phyloP scores from a whole-genome alignment of 1,139 yeast genomes.

The Hyphopichia pseudoburtonii region DNA sequence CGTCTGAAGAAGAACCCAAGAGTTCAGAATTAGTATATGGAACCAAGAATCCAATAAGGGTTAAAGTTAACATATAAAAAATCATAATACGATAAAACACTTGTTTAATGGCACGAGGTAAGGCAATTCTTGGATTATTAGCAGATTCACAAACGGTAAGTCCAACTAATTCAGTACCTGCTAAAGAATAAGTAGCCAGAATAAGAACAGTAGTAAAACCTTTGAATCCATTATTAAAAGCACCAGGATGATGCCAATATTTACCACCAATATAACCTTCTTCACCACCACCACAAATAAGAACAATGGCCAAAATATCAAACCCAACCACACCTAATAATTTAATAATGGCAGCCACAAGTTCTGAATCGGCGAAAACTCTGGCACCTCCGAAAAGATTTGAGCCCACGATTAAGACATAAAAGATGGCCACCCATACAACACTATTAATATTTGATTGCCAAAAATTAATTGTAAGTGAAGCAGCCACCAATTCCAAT shows the following conservation, averaged over 20 bases:
- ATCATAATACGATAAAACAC: slow-evolving; percentile 44
- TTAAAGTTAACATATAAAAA: slow-evolving; percentile 42
- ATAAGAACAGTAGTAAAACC: slow-evolving; percentile 47
- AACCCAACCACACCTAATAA: slow-evolving; percentile 65
- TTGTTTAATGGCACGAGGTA: slow-evolving; percentile 45
- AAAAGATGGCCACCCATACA: slow-evolving; percentile 68
- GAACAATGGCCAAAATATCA: slow-evolving; percentile 66
- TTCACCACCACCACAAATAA: slow-evolving; percentile 65
- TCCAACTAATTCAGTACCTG: slow-evolving; percentile 47
- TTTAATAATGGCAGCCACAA: slow-evolving; percentile 58
- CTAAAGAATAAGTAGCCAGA: slow-evolving; percentile 45
- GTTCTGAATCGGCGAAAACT: slow-evolving; percentile 71
- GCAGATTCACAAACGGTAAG: slow-evolving; percentile 38
- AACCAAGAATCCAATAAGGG: slow-evolving; percentile 42
- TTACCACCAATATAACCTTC: slow-evolving; percentile 56
- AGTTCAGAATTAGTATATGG: slow-evolving; percentile 30
- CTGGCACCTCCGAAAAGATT: slow-evolving; percentile 57
- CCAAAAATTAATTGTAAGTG: slow-evolving; percentile 70
- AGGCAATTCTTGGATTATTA: slow-evolving; percentile 37
- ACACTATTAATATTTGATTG: slow-evolving; percentile 54
- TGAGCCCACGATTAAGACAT: slow-evolving; percentile 52
- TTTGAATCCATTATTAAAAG: slow-evolving; percentile 62
- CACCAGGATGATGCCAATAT: slow-evolving; percentile 61
- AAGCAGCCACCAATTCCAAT: slow-evolving; percentile 69
- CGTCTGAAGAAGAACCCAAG: slow-evolving; percentile 27